A percentile compares a stretch with the other conserved stretches of the same genome.
These are phyloP conservation scores for Ophiostoma ulmi DNA, from an alignment of 2,329 filamentous ascomycete species.

Conservation along the genomic window DNA sequence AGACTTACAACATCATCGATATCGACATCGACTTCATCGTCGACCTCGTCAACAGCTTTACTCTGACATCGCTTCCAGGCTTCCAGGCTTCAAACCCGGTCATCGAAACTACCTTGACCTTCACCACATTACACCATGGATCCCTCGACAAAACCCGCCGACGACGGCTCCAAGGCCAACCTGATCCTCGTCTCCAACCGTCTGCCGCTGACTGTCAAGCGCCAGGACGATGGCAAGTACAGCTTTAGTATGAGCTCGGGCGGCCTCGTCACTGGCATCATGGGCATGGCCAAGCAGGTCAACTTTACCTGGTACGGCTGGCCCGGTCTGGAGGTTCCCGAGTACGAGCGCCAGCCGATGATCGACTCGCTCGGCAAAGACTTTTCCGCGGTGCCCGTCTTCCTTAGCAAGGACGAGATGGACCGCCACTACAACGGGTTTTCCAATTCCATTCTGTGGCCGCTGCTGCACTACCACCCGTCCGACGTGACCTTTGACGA, in stretches of 20 bases:
- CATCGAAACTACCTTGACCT: neutral
- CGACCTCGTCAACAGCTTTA: neutral
- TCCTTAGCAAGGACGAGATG: conserved; percentile 87
- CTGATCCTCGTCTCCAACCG: conserved; percentile 77
- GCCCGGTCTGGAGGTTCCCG: conserved; percentile 88
- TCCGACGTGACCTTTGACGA: conserved; percentile 98
- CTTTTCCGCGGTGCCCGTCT: conserved; percentile 85
- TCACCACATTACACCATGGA: neutral
- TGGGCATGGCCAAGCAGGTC: conserved; percentile 83
- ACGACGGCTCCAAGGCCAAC: conserved; percentile 26
- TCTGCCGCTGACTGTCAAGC: conserved; percentile 93
- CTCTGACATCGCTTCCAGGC: neutral
- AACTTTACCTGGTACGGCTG: conserved; percentile 99
- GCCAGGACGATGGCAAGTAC: conserved; percentile 84
- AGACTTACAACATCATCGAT: neutral
- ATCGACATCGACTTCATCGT: neutral
- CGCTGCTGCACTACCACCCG: conserved; percentile 96
- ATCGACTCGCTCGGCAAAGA: conserved; percentile 76
- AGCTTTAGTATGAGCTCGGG: conserved; percentile 95
- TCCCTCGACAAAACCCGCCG: conserved; percentile 19
- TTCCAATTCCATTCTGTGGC: conserved; percentile 97
- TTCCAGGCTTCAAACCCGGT: too few species aligned
- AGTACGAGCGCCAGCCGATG: conserved; percentile 70
- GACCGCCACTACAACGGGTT: conserved; percentile 98
- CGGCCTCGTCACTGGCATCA: conserved; percentile 87